These are phyloP conservation scores for Penicillium daleae DNA, from an alignment of 495 filamentous ascomycete species.

Conservation along the genomic window DNA sequence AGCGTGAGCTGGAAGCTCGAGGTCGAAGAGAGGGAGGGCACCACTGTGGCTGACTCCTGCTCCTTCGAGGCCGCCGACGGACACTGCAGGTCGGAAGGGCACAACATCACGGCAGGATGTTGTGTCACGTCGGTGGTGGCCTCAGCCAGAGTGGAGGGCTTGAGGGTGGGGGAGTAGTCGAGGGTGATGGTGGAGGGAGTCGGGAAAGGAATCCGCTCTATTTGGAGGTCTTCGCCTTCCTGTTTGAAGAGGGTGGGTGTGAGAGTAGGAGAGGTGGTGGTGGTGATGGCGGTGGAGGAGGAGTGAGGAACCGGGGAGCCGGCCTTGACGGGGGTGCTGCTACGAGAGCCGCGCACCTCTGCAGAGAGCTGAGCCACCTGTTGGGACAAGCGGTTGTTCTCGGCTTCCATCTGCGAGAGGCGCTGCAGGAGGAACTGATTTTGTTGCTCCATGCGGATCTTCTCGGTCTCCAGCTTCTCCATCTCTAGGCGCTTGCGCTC, in stretches of 20 bases:
- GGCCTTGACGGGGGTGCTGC: slow-evolving; percentile 42
- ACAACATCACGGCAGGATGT: slow-evolving; percentile 99
- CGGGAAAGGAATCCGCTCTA: slow-evolving; percentile 54
- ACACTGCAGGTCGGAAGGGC: slow-evolving; percentile 93
- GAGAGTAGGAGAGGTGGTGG: slow-evolving; percentile 49
- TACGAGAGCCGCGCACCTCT: slow-evolving; percentile 57
- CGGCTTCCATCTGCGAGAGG: slow-evolving; percentile 64
- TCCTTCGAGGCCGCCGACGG: slow-evolving; percentile 74
- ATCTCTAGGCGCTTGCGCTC: slow-evolving; percentile 95
- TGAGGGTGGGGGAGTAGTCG: slow-evolving; percentile 54
- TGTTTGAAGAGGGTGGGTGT: slow-evolving; percentile 59
- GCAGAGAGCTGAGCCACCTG: slow-evolving; percentile 67
- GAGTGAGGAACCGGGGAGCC: slow-evolving; percentile 29
- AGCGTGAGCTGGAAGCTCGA: slow-evolving; percentile 38
- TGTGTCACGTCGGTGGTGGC: slow-evolving; percentile 88
- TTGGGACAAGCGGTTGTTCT: slow-evolving; percentile 67
- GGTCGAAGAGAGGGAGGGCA: slow-evolving; percentile 59
- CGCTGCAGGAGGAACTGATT: slow-evolving; percentile 72
- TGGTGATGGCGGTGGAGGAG: slow-evolving; percentile 34
- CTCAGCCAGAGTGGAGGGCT: slow-evolving; percentile 60
- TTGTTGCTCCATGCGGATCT: slow-evolving; percentile 64
- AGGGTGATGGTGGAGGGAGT: slow-evolving; percentile 49
- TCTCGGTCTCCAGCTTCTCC: slow-evolving; percentile 81
- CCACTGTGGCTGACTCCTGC: too few species aligned
- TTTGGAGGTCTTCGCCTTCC: slow-evolving; percentile 54